Percentiles rank a stretch among this genome's conserved stretches.
Conservation (phyloP, 148 eudicot genomes). For the Diospyros lotus region DNA sequence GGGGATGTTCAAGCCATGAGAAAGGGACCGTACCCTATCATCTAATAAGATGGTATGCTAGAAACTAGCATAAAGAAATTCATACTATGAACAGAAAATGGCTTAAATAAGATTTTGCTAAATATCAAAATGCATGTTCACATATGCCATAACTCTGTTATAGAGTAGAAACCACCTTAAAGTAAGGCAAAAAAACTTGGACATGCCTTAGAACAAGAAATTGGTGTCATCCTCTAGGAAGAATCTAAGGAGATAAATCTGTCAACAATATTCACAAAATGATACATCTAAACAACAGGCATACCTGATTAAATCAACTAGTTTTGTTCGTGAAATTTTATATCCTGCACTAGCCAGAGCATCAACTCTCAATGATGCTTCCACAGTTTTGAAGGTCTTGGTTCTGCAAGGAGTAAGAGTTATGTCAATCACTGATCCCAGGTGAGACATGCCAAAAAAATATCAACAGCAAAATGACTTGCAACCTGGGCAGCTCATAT, state of each 20-base stretch:
- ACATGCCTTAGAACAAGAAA: background rate
- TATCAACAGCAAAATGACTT: background rate
- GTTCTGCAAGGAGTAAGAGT: conserved; percentile 44
- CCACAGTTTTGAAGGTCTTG: conserved; percentile 69
- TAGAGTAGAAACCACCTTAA: background rate
- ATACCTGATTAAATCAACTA: conserved; percentile 77
- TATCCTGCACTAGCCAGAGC: conserved; percentile 94
- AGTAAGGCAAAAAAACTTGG: background rate
- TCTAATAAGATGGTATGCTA: no score
- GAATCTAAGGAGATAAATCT: background rate
- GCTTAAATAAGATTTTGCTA: no score
- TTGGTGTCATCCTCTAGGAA: background rate
- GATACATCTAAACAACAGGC: background rate
- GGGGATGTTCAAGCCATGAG: no score
- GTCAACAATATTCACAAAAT: background rate
- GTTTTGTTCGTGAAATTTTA: conserved; percentile 83
- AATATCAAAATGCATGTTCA: no score
- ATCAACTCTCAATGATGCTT: conserved; percentile 82
- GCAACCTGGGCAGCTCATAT: conserved; percentile 83
- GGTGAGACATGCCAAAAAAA: background rate
- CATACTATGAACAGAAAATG: no score
- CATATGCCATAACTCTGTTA: background rate
- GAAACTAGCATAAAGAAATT: no score
- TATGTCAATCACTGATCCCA: conserved; percentile 2
- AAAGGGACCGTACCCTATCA: no score